Base-by-base conservation (phyloP, 805 yeast species). In the Wickerhamiella kazuoi region DNA sequence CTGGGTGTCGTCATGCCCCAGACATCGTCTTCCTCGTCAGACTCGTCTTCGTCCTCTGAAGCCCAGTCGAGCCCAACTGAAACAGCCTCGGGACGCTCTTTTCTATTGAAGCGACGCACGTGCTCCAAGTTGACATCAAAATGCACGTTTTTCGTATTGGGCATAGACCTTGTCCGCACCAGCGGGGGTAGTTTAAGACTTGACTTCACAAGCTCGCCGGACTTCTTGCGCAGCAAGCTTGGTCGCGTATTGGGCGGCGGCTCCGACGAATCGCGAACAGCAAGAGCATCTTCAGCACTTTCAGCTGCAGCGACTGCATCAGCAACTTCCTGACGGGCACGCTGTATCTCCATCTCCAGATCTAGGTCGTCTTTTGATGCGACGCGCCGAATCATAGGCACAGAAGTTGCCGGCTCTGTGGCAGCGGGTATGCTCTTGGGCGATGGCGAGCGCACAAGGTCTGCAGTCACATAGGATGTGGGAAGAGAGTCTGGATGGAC, bases 181-280 rank as follows among this genome's bases (percentile, higher is more conserved):
- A 63, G 55, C 9, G 64, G 49, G 16, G 57, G 54, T 21, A 47
- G 43, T 51, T 76, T 78, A 41, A 82, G 63, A 13, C 81, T 76
- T 2, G 86, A 72, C 52, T 80, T 80, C 34, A 82, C 78, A 34
- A 79, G 61, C 53, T 83, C 94, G n/a, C 94, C 95, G 1, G 83
- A 72, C 56, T 84, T 84, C 56, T 84, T 86, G 36, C 93, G 73
- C 3, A 82, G 70, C 39, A 80, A 58, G 3, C 64, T 7, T 23
- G 26, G 26, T 23, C 26, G 26, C 26, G 9, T 11, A 6, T 6
- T 7, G 6, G 26, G 26, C 26, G 26, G 11, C 6, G 26, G 26
- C 6, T 6, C 26, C 6, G 9, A 7, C 6, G 11, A 7, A 11
- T 23, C 26, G 26, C 11, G 26, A 11, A 7, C 11, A 7, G 26